Evolutionary conservation across 1,139 yeast genomes (phyloP), one percentile per base, ranked within the genome.

Genomic region (Ogataea hybrid): DNA sequence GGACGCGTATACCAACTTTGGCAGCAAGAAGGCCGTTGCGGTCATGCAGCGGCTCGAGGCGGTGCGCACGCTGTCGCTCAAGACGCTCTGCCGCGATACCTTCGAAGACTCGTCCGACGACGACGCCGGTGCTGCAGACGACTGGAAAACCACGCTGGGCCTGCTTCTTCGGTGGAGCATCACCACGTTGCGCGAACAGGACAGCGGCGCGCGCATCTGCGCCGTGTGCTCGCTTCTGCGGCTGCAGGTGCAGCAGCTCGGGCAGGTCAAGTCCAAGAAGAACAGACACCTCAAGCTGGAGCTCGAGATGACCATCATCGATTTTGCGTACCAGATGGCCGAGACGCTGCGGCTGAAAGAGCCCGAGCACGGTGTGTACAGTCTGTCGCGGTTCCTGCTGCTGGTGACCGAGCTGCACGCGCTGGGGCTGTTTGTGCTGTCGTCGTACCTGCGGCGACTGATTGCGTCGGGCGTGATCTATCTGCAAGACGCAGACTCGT

Each of bases 401-500:
- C 63, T 84, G 36, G 67, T 83, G 16, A 73, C 78, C 48, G 84
- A 79, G 54, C 60, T 84, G 8, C 70, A 73, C 37, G 72, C 69
- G 29, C 60, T 75, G 36, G 73, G 75, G 35, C 60, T 81, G 20
- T 70, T 82, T 25, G 66, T 77, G 1, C 74, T 84, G 2, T 80
- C 90, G 0, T 75, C 86, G 0, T 89, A 88, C 54, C 68, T 88
- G 44, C 68, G 96, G 54, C 78, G 83, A 50, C 65, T 88, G 28
- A 88, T 89, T 39, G 88, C 96, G 4, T 82, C 94, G 1, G 97
- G 96, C 4, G 70, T 86, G 0, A 75, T 88, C 39, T 87, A 84
- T 58, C 58, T 75, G 6, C 64, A 70, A 15, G 55, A 55, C 16
- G 62, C 56, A 16, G 61, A 50, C 48, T 59, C 47, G 49, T 62